These are phyloP conservation scores for Pulveroboletus frians DNA, from an alignment of 768 basidiomycete genomes.

Conservation along the genomic window DNA sequence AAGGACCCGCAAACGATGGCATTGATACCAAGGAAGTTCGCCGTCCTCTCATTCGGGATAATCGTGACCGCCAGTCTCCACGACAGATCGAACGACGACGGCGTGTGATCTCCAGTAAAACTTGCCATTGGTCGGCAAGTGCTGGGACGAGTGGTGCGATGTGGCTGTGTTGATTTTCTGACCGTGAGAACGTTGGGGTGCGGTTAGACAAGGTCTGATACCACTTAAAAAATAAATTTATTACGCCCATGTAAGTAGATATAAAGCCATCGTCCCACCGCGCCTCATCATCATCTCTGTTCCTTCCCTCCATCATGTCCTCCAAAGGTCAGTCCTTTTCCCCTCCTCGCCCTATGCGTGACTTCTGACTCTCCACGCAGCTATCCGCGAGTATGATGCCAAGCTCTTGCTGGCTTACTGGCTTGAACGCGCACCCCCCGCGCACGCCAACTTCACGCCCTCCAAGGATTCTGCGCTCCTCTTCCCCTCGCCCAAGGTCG, in stretches of 20 bases:
- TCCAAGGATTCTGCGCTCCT: conserved; percentile 37
- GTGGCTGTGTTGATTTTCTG: conserved; percentile 29
- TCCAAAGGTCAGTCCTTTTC: conserved; percentile 26
- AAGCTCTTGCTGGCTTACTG: conserved; percentile 97
- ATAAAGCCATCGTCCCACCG: conserved; percentile 10
- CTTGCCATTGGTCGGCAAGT: not conserved
- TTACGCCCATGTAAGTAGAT: conserved; percentile 10
- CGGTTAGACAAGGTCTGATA: conserved; percentile 21
- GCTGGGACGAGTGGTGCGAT: not conserved
- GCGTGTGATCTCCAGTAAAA: not conserved
- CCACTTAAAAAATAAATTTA: conserved; percentile 16
- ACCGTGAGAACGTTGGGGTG: conserved; percentile 30
- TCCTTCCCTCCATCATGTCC: conserved; percentile 25
- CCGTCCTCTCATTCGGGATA: too few relatives aligned
- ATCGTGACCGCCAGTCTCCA: not conserved
- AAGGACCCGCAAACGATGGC: not conserved
- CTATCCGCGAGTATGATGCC: conserved; percentile 97
- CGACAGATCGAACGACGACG: not conserved
- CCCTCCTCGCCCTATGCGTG: not conserved
- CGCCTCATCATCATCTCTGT: conserved; percentile 1
- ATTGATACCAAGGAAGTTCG: too few relatives aligned
- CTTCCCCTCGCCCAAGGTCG: conserved; percentile 71
- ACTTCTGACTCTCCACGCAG: conserved; percentile 30
- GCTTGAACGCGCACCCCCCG: conserved; percentile 84
- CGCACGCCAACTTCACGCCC: conserved; percentile 56